Conservation (phyloP, 768 basidiomycete species). For the Pleurotus ostreatus region DNA sequence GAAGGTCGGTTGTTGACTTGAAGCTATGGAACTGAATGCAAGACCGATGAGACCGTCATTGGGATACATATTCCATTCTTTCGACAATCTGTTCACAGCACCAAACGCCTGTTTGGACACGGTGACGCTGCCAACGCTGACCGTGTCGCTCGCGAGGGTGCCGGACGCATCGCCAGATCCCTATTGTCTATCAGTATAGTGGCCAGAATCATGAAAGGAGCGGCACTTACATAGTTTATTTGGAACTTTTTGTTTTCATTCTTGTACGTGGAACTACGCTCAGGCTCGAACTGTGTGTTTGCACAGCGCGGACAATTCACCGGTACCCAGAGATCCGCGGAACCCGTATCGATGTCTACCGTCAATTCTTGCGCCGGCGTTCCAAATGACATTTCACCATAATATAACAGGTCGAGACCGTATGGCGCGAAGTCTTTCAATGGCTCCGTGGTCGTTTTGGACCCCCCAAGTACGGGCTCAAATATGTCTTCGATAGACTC, state of each 20-base stretch:
- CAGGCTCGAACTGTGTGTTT: conserved; percentile 32
- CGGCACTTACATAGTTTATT: conserved; percentile 40
- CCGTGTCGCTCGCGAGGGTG: conserved; percentile 43
- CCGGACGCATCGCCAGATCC: conserved; percentile 54
- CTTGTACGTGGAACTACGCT: conserved; percentile 37
- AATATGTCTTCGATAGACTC: too few species aligned
- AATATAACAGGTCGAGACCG: conserved; percentile 24
- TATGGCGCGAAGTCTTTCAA: conserved; percentile 21
- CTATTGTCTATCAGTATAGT: conserved; percentile 20
- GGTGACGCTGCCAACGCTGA: conserved; percentile 41
- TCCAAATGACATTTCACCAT: conserved; percentile 41
- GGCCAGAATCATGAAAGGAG: neutral
- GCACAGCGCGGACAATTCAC: conserved; percentile 33
- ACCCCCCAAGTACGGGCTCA: too few species aligned
- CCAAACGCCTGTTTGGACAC: conserved; percentile 54
- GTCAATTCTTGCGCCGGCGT: conserved; percentile 48
- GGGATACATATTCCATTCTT: conserved; percentile 47
- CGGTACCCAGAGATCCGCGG: conserved; percentile 60
- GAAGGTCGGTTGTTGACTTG: conserved; percentile 44
- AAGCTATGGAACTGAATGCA: conserved; percentile 56
- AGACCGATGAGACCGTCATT: conserved; percentile 59
- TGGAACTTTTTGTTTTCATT: conserved; percentile 27
- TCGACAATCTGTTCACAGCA: conserved; percentile 40
- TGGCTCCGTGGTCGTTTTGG: too few species aligned
- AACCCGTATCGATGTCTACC: conserved; percentile 68